Evolutionary conservation across 2,329 filamentous ascomycete species (phyloP), one percentile per base, ranked within the genome.

Genomic region (Cladosporium sp.): DNA sequence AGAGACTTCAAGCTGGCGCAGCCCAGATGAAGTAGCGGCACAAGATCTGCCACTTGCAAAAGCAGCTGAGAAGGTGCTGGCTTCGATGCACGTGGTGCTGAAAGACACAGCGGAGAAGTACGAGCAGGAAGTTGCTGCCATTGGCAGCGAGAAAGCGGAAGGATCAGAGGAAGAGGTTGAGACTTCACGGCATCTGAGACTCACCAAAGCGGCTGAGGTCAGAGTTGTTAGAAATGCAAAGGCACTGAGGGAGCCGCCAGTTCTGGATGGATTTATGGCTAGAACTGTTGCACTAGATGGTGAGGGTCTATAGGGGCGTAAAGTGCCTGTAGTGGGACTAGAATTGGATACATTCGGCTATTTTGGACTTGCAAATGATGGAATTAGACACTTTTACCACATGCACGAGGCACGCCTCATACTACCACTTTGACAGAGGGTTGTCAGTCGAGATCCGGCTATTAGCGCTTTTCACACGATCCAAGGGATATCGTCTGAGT

Each of bases 51-150:
- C 95, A 3, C 85, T 99, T 13, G 93, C 93, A 0, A 87, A 85
- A 68, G 93, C 95, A 0, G 88, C 89, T 1, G 91, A 95, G 79
- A 95, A 91, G 81, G 94, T 97, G 5, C 80, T 98, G 28, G 92
- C 91, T 10, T 95, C 90, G 75, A 98, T 99, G 94, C 92, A 97
- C 75, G 87, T 89, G 71, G 88, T 98, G 46, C 81, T 99, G 53
- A 82, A 83, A 69, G 85, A 85, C 76, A 91, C 89, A 7, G 84
- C 87, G 70, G 82, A 83, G 67, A 86, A 85, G 70, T 91, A 92
- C 65, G 79, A 78, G 70, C 32, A 43, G 65, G 79, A 84, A 69
- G 78, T 79, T 71, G 80, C 77, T 68, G 83, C 79, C 59, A 72
- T 73, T 1, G 78, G 74, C 53, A 78, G 78, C 4, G 76, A 76